Conservation (phyloP, 805 yeast species). For the Nakazawaea laoshanensis region DNA sequence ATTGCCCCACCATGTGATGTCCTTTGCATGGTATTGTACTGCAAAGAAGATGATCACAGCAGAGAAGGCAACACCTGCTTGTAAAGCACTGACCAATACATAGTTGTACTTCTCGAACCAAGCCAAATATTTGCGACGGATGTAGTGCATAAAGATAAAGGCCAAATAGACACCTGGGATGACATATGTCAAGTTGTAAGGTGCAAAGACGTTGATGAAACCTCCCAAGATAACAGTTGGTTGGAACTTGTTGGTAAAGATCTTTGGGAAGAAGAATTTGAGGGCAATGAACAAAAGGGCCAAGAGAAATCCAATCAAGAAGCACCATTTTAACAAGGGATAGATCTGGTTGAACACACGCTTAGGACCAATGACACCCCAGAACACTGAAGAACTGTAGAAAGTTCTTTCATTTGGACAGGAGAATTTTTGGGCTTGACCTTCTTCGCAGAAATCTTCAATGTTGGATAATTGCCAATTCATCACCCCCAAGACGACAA, state of each 20-base stretch:
- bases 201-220: constrained; percentile 35
- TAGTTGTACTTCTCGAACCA: constrained; percentile 54
- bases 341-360: constrained; percentile 34
- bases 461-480: constrained; percentile 26
- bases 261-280: constrained; percentile 17
- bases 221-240: constrained; percentile 48
- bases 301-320: constrained; percentile 29
- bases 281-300: constrained; percentile 22
- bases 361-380: constrained; percentile 10
- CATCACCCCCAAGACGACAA: constrained; percentile 23
- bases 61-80: constrained; percentile 58
- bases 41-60: constrained; percentile 49
- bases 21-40: constrained; percentile 31
- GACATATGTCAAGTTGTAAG: constrained; percentile 40
- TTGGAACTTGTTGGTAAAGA: constrained; percentile 28
- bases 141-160: constrained; percentile 38
- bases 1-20: constrained; percentile 63
- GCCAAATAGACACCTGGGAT: constrained; percentile 30
- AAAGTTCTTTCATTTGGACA: constrained; percentile 31
- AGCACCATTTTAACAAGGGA: constrained; percentile 57
- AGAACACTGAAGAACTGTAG: constrained; percentile 33
- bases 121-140: constrained; percentile 36
- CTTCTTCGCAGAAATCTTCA: constrained; percentile 24
- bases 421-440: constrained; percentile 29
- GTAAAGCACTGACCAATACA: constrained; percentile 46